phyloP scores from a whole-genome alignment of 768 basidiomycete species.

The Leccinum subtestaceum region DNA sequence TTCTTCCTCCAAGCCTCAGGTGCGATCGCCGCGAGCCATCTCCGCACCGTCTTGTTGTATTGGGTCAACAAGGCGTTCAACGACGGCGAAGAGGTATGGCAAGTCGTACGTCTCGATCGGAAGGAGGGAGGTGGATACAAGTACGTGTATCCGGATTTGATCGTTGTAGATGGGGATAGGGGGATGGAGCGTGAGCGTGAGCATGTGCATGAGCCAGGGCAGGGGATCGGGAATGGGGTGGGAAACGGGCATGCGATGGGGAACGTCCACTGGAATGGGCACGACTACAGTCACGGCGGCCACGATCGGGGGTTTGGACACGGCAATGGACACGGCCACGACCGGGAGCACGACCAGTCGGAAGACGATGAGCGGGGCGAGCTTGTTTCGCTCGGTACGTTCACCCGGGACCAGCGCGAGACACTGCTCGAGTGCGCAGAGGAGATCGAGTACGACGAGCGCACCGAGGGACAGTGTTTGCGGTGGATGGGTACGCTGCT shows the following conservation, averaged over 20 bases:
- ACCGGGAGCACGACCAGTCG: not conserved
- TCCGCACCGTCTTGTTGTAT: slow-evolving; percentile 21
- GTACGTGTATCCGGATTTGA: slow-evolving; percentile 29
- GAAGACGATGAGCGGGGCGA: not conserved
- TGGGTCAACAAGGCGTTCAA: slow-evolving; percentile 25
- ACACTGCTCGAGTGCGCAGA: slow-evolving; percentile 26
- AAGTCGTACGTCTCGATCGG: slow-evolving; percentile 24
- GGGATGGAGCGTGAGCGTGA: slow-evolving; percentile 1
- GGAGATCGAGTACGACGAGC: slow-evolving; percentile 19
- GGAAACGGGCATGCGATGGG: not conserved
- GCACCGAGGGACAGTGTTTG: slow-evolving; percentile 4
- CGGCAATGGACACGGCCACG: not conserved
- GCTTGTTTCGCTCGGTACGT: slow-evolving; percentile 17
- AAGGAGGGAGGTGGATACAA: slow-evolving; percentile 7
- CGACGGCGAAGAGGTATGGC: slow-evolving; percentile 27
- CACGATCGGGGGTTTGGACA: not conserved
- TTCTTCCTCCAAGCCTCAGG: slow-evolving; percentile 21
- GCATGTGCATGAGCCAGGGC: not conserved
- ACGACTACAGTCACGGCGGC: not conserved
- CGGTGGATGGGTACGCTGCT: slow-evolving; percentile 22
- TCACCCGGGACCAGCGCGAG: slow-evolving; percentile 27
- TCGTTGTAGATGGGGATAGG: slow-evolving; percentile 22
- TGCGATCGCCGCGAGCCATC: slow-evolving; percentile 1
- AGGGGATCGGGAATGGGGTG: not conserved
- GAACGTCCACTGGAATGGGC: not conserved